Percentiles rank a stretch among this genome's conserved stretches.
Conservation (phyloP, 2,329 filamentous ascomycete genomes). For the Talaromyces sp. region DNA sequence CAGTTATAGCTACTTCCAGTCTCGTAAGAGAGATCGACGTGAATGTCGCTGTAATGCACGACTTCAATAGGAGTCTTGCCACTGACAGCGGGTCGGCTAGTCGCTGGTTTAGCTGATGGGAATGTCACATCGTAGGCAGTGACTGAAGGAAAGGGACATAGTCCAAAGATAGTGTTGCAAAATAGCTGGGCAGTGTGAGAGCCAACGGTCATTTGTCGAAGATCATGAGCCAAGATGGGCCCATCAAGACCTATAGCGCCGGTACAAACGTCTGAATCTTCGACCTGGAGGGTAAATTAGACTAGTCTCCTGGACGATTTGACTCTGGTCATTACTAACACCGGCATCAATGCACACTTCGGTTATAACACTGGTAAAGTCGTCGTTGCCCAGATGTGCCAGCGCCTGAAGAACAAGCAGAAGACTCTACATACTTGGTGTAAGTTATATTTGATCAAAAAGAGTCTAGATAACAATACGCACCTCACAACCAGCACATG, state of each 20-base stretch:
- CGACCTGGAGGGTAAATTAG: conserved; percentile 31
- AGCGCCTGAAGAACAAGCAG: conserved; percentile 45
- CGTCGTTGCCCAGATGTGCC: conserved; percentile 42
- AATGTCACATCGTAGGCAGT: conserved; percentile 45
- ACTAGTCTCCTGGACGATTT: not conserved
- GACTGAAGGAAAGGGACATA: conserved; percentile 51
- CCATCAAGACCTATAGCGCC: conserved; percentile 53
- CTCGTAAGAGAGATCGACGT: conserved; percentile 56
- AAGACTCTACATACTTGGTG: conserved; percentile 26
- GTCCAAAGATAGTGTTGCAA: conserved; percentile 53
- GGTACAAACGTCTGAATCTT: conserved; percentile 56
- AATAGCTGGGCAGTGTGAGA: conserved; percentile 52
- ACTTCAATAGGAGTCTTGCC: conserved; percentile 50
- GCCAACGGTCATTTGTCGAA: conserved; percentile 48
- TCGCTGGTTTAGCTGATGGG: conserved; percentile 40
- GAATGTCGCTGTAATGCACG: conserved; percentile 60
- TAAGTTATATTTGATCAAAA: not conserved
- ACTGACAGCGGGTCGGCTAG: conserved; percentile 43
- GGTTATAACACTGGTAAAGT: conserved; percentile 39
- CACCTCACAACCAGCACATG: conserved; percentile 35
- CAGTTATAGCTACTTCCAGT: conserved; percentile 55
- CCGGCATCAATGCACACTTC: conserved; percentile 36
- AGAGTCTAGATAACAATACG: not conserved
- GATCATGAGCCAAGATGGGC: conserved; percentile 50
- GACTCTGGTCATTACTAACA: conserved; percentile 13